phyloP scores from a whole-genome alignment of 441 rosid genomes.

The Raphanus hybrid region DNA sequence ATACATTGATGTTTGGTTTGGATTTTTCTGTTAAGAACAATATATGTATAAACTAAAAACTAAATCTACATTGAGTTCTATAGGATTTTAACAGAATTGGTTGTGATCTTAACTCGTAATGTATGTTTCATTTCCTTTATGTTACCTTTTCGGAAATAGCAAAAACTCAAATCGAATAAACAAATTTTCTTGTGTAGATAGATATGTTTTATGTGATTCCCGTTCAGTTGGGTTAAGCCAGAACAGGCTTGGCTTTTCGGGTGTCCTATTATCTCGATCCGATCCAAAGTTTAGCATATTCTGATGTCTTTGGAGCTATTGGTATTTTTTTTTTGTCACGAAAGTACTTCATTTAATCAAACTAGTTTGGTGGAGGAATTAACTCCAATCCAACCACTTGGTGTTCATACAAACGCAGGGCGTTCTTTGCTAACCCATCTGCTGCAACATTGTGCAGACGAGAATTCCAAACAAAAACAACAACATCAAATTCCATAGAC shows the following conservation, averaged over 20 bases:
- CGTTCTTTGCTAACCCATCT: too few species aligned
- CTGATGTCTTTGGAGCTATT: conserved; percentile 18
- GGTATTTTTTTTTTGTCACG: too few species aligned
- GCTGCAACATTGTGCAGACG: too few species aligned
- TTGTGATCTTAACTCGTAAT: background rate
- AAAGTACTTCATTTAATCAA: too few species aligned
- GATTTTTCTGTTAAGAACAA: background rate
- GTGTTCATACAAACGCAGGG: too few species aligned
- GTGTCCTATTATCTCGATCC: background rate
- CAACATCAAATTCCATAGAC: too few species aligned
- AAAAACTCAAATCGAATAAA: background rate
- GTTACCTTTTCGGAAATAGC: background rate
- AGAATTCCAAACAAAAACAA: too few species aligned
- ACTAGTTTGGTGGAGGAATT: too few species aligned
- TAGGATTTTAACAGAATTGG: background rate
- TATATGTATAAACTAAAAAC: background rate
- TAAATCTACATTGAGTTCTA: background rate
- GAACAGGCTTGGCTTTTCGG: background rate
- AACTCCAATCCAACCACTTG: too few species aligned
- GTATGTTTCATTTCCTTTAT: background rate
- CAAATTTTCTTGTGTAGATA: background rate
- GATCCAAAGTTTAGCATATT: background rate
- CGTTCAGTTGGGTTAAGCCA: background rate
- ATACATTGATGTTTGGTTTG: background rate
- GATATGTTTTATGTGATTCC: background rate